Evolutionary conservation across 2,329 filamentous ascomycete species (phyloP), one percentile per base, ranked within the genome.

Genomic region (Stachybotrys chartarum): DNA sequence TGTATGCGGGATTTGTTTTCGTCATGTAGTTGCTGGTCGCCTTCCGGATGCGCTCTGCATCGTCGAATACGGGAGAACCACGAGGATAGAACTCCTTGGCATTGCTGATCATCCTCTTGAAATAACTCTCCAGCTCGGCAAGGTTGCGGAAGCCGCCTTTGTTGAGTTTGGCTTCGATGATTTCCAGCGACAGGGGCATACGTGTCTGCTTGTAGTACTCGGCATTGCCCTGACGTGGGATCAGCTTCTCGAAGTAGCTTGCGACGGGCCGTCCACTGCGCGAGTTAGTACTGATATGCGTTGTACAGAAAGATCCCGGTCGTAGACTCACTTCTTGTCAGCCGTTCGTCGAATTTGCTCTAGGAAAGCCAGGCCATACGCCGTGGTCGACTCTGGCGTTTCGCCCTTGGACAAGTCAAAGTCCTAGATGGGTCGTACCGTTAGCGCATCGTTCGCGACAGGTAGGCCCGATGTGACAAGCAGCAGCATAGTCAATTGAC

Each of bases 1-100:
- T 82, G 70, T 96, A 96, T 16, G 89, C 90, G 14, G 91, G 91
- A 64, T 96, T 96, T 63, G 87, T 81, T 69, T 88, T 88, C 55
- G 86, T 87, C 91, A 96, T 96, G 69, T 85, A 91, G 65, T 92
- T 93, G 68, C 88, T 92, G 46, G 93, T 79, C 3, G 90, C 86
- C 72, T 96, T 96, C 50, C 91, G 82, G 50, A 96, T 82, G 51
- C 90, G 84, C 71, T 96, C 91, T 8, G 91, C 90, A 73, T 96
- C 91, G 48, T 91, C 87, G 66, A 87, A 93, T 44, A 88, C 79
- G 56, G 84, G 75, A 0, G 89, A 90, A 48, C 80, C 81, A 62
- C 87, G 87, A 57, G 86, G 79, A 65, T 93, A 93, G 72, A 84
- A 94, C 54, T 90, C 85, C 70, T 96, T 96, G 42, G 89, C 90